Base-by-base conservation (phyloP, 805 yeast genomes). In the Myxozyma nipponensis region DNA sequence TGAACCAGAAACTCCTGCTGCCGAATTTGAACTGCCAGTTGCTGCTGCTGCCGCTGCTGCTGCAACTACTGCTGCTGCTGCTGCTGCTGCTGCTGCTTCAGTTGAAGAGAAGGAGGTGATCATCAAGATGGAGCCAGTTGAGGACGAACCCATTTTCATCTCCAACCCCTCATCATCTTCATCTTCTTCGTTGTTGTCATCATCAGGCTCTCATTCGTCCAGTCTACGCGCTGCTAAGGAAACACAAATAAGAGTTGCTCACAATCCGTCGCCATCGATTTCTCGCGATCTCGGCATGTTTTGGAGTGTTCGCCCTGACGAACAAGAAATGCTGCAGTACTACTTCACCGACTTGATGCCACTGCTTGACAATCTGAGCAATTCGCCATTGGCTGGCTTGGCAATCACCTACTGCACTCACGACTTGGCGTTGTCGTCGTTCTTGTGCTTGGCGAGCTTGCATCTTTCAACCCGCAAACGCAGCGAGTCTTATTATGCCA, bases 281-380 rank as follows among this genome's bases (percentile, higher is more conserved):
- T 32, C 42, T 6, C 48, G 42, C 30, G 56, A 51, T 13, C 47
- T 47, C 4, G 47, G 55, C 6, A 41, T 50, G 46, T 52, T 50
- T 28, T 49, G 56, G 53, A 52, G 43, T 21, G 41, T 47, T 32
- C 42, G 40, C 18, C 49, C 55, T 3, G 53, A 54, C 17, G 58
- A 54, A 34, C 58, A 54, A 26, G 50, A 52, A 22, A 21, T 54
- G 37, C 44, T 54, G 19, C 52, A 52, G 21, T 54, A 54, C 34
- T 54, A 41, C 44, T 52, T 54, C 44, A 47, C 52, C 3, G 58
- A 54, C 23, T 48, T 50, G 28, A 44, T 57, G 19, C 58, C 56
- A 4, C 37, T 54, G 4, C 56, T 54, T 4, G 58, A 54, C 34
- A 50, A 50, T 24, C 52, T 43, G 15, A 46, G 28, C 22, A 54